These are phyloP conservation scores for Aspergillus latus DNA, from an alignment of 2,329 filamentous ascomycete genomes.

Conservation along the genomic window DNA sequence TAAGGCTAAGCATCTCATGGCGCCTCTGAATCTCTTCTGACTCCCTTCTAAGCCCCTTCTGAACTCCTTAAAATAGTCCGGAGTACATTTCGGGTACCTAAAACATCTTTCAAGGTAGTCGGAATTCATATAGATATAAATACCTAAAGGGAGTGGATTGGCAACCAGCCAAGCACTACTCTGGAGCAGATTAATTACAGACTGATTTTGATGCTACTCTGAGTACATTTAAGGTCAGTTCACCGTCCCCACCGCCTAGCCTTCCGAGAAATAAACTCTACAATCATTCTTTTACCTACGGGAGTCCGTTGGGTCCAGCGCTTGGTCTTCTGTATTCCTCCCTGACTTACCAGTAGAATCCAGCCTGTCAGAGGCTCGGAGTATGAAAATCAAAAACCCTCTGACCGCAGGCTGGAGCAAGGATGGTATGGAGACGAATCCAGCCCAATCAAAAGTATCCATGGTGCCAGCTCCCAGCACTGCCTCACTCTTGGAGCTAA, in stretches of 20 bases:
- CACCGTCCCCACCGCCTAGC: background rate
- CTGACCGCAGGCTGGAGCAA: background rate
- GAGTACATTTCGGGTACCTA: too few species aligned
- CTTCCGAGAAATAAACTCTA: too few species aligned
- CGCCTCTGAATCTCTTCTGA: too few species aligned
- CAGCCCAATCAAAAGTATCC: slow-evolving; percentile 9
- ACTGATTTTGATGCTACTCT: too few species aligned
- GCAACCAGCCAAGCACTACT: too few species aligned
- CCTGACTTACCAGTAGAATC: background rate
- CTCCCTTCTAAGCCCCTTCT: too few species aligned
- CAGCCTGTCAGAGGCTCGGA: background rate
- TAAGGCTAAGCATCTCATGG: too few species aligned
- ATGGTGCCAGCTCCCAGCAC: slow-evolving; percentile 18
- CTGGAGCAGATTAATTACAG: too few species aligned
- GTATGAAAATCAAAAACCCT: background rate
- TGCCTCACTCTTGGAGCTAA: slow-evolving; percentile 25
- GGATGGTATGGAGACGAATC: background rate
- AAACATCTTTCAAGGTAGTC: too few species aligned
- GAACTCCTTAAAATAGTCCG: too few species aligned
- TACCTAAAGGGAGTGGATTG: too few species aligned
- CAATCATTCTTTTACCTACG: background rate
- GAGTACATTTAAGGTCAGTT: background rate
- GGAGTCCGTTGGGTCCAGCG: background rate
- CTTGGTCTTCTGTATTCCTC: background rate
- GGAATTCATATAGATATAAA: too few species aligned